Evolutionary conservation across 441 rosid species (phyloP).

Genomic region (Monsonia emarginata): DNA sequence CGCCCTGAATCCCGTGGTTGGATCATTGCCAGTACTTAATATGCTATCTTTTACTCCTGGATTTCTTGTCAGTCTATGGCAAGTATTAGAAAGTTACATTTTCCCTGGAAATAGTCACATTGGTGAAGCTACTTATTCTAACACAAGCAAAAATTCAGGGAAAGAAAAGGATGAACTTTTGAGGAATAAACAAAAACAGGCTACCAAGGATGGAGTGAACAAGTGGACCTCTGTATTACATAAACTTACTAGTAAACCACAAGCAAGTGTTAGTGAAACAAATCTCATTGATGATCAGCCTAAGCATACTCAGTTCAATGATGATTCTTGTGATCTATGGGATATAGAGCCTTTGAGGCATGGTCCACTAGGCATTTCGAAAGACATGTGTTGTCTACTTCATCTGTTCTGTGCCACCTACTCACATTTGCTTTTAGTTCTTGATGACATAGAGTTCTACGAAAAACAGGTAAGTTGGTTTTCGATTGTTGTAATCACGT

Average conservation of each 20-base stretch:
- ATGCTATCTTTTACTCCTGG: slow-evolving; percentile 89
- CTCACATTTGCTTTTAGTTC: slow-evolving; percentile 85
- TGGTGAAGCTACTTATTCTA: slow-evolving; percentile 18
- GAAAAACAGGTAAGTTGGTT: slow-evolving; percentile 70
- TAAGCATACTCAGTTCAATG: slow-evolving; percentile 32
- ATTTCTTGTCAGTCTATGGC: slow-evolving; percentile 61
- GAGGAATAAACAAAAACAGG: slow-evolving; percentile 44
- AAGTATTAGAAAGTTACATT: slow-evolving; percentile 45
- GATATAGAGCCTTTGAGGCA: slow-evolving; percentile 56
- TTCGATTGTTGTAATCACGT: slow-evolving; percentile 18
- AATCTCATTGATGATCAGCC: slow-evolving; percentile 30
- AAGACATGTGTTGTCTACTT: slow-evolving; percentile 64
- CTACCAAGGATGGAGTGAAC: slow-evolving; percentile 48
- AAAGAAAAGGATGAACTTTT: slow-evolving; percentile 27
- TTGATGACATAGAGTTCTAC: slow-evolving; percentile 97
- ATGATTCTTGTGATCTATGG: slow-evolving; percentile 48
- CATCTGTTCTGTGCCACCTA: slow-evolving; percentile 86
- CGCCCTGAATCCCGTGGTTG: slow-evolving; percentile 46
- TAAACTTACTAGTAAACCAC: slow-evolving; percentile 70
- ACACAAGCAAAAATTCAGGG: slow-evolving; percentile 27
- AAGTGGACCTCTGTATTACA: slow-evolving; percentile 66
- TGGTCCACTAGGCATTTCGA: slow-evolving; percentile 69
- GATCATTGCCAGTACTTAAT: slow-evolving; percentile 77
- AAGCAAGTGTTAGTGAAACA: slow-evolving; percentile 26
- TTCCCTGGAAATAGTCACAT: slow-evolving; percentile 29